Base-by-base conservation (phyloP, 768 basidiomycete species). In the Trametes cingulata region DNA sequence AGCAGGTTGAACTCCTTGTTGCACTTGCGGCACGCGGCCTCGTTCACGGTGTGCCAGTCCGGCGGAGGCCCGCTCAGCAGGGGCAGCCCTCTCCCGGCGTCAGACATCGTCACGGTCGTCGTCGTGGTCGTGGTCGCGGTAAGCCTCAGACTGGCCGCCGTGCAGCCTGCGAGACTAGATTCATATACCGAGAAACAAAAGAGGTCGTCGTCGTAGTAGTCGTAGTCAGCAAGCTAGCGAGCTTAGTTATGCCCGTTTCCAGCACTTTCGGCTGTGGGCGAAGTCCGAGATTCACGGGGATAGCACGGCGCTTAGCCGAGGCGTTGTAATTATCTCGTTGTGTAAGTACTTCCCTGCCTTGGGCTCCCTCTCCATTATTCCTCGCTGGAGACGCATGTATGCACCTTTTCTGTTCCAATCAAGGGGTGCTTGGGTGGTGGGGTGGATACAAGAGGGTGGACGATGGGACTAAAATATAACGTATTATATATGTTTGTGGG, bases 1-100 rank as follows among this genome's bases (percentile, higher is more conserved):
- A 91, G 60, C 19, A 87, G 69, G 66, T 80, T 85, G 69, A 91
- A 91, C 68, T 91, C 89, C 70, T 80, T 90, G 69, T 78, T 82
- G 69, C 90, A 91, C 70, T 84, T 90, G 69, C 87, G 81, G 62
- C 89, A 91, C 4, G 76, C 71, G 8, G 60, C 58, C 58, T 76
- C 77, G 58, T 60, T 70, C 50, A 52, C 73, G n/a, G 58, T 60
- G 52, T 73, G 29, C 29, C 29, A 73, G 9, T 72, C 66, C 0
- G 82, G 82, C 1, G 85, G 83, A 8, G 82, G 86, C 1, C 88
- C 88, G 63, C 88, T 91, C 41, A 91, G 79, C 12, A 91, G 74
- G 0, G 90, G 90, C 59, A 91, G 73, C 35, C 90, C 89, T 55
- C 70, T 35, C n/a, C 52, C 59, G n/a, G n/a, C n/a, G 35, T 63